Evolutionary conservation across 139 green algal species (phyloP), one percentile per base, ranked within the genome.

Genomic region (Chlorokybus atmophyticus): DNA sequence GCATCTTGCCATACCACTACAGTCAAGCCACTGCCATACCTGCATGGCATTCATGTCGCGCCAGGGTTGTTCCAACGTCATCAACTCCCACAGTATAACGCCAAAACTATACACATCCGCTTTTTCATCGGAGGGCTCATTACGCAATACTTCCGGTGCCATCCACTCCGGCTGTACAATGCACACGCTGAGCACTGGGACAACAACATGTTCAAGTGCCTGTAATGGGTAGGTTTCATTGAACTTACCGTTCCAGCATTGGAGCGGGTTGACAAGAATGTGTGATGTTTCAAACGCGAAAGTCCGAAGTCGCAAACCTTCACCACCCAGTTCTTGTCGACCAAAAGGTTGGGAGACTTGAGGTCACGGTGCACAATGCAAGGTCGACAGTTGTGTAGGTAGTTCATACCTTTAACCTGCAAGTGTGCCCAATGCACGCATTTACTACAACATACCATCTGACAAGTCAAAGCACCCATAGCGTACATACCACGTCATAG

Each of bases 151-250:
- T 40, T 77, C 70, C 3, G 70, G 35, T 44, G 89, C 89, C 61
- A 90, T 94, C 88, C 88, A 96, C 67, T 94, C 88, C 0, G 87
- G 86, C 2, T 64, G 57, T n/a, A n/a, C n/a, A n/a, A n/a, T n/a
- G n/a, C n/a, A n/a, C n/a, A n/a, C 17, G 14, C 38, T 47, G 38
- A 14, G 17, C 17, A 21, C 14, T 47, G 14, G n/a, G n/a, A n/a
- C n/a, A n/a, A n/a, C 24, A 19, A 8, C 2, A 17, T n/a, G 19
- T n/a, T n/a, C 14, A 25, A 1, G 42, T 25, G 42, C 42, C 5
- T 7, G 42, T 21, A 52, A 6, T 5, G 14, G 42, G 42, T 7
- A 10, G 8, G 26, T 7, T 25, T 21, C 21, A 52, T 30, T 30
- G 42, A 14, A 59, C 32, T 7, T 57, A 64, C 57, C 44, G 87